Evolutionary conservation across 768 basidiomycete genomes (phyloP), one percentile per base, ranked within the genome.

Genomic region (Tulasnella sp.): DNA sequence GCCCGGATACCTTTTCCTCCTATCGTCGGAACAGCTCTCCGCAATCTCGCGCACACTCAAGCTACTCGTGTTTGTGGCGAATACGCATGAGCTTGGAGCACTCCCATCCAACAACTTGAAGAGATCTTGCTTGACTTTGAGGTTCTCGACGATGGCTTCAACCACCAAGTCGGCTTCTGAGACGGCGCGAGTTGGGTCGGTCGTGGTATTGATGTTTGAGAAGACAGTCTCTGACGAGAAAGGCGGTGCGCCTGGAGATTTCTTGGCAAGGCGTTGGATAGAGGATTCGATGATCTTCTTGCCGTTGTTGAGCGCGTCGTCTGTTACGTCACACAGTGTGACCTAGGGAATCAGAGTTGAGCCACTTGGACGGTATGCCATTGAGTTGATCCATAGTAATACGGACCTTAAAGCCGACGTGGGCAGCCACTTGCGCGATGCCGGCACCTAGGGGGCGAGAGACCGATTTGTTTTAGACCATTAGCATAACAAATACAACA

Each of bases 111-210:
- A 80, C 78, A 85, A 83, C 0, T 82, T 82, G 77, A 88, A 88
- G 69, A 88, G 82, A 69, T 87, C 86, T 54, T 86, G 83, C 83
- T 88, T 88, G 75, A 86, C 85, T 80, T 85, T 84, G 75, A 88
- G 80, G 80, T 85, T 85, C 80, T 88, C 88, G 79, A 88, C 86
- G 77, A 88, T 88, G 7, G 88, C 88, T 82, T 88, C 88, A 41
- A 88, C 84, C 46, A 88, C 87, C 50, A 87, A 80, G 81, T 88
- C 87, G 1, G 86, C 82, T 0, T 84, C 73, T 7, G 84, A 74
- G 5, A 87, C 87, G 0, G 86, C 86, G 60, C 84, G 83, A 1
- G 42, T 82, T 3, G 87, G 85, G 69, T 86, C 86, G 9, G 87
- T 87, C 0, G 86, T 87, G 0, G 85, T 85, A 75, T 82, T 82